Evolutionary conservation across 106 monocot species (phyloP).

Genomic region (Dendrobium nobile): DNA sequence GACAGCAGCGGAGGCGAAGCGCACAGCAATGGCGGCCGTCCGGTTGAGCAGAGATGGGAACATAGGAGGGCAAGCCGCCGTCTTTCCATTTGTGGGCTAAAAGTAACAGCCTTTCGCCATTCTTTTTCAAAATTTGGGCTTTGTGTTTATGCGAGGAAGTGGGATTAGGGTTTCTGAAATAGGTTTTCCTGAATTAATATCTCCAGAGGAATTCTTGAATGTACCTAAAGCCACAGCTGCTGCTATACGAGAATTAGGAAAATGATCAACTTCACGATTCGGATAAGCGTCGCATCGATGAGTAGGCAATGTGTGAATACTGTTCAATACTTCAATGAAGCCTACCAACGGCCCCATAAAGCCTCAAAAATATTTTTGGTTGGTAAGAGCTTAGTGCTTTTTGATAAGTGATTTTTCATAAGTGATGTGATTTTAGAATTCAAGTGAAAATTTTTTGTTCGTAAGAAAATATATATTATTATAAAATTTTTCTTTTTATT

Average conservation of each 20-base stretch:
- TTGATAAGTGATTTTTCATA: too few species aligned
- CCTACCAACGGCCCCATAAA: too few species aligned
- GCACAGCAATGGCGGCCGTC: neutral
- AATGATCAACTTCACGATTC: neutral
- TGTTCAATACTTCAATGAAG: too few species aligned
- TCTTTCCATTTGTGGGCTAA: neutral
- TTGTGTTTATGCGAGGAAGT: neutral
- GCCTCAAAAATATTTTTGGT: too few species aligned
- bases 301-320: too few species aligned
- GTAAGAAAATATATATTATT: too few species aligned
- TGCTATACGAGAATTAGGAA: neutral
- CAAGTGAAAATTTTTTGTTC: too few species aligned
- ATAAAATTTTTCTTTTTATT: neutral
- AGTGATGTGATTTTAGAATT: too few species aligned
- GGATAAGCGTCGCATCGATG: neutral
- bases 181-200: neutral
- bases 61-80: constrained; percentile 1
- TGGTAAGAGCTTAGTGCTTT: too few species aligned
- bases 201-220: neutral
- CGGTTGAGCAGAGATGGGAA: neutral
- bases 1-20: neutral
- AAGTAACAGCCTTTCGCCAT: neutral
- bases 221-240: too few species aligned
- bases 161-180: neutral
- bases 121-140: too few species aligned